Evolutionary conservation across 2,329 filamentous ascomycete genomes (phyloP).

Genomic region (Trichoderma arundinaceum): DNA sequence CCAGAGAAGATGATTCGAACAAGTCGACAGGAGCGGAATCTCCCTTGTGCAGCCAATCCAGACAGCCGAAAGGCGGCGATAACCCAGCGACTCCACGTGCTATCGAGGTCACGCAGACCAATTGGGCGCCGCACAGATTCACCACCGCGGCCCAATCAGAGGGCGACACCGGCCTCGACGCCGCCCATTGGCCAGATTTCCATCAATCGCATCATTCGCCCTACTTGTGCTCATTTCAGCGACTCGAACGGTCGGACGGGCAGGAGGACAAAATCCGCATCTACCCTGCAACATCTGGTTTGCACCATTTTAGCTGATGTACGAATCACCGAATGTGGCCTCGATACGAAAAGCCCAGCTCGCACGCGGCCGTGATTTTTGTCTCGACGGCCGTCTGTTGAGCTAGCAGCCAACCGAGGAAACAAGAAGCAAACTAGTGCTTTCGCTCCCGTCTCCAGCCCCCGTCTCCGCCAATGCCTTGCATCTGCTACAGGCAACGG

Average conservation of each 20-base stretch:
- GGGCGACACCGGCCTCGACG: slow-evolving; percentile 32
- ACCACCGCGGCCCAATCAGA: slow-evolving; percentile 38
- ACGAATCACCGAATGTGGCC: background rate
- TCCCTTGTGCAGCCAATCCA: slow-evolving; percentile 22
- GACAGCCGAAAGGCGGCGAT: background rate
- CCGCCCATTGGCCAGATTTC: slow-evolving; percentile 39
- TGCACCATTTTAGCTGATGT: background rate
- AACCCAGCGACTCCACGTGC: slow-evolving; percentile 27
- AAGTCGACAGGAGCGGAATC: background rate
- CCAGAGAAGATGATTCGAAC: slow-evolving; percentile 1
- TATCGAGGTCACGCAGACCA: slow-evolving; percentile 30
- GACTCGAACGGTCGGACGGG: slow-evolving; percentile 27
- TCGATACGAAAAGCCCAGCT: background rate
- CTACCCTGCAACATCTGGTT: slow-evolving; percentile 22
- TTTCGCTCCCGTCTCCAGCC: slow-evolving; percentile 33
- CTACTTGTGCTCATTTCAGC: slow-evolving; percentile 37
- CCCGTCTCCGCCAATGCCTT: slow-evolving; percentile 34
- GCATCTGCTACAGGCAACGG: slow-evolving; percentile 32
- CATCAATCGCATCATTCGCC: slow-evolving; percentile 42
- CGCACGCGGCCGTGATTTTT: background rate
- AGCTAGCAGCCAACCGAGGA: slow-evolving; percentile 12
- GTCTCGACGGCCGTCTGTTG: background rate
- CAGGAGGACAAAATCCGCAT: background rate
- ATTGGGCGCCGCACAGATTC: slow-evolving; percentile 35
- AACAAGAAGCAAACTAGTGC: slow-evolving; percentile 29